Evolutionary conservation across 306 rosid species (phyloP).

Genomic region (Acacia acuminata): DNA sequence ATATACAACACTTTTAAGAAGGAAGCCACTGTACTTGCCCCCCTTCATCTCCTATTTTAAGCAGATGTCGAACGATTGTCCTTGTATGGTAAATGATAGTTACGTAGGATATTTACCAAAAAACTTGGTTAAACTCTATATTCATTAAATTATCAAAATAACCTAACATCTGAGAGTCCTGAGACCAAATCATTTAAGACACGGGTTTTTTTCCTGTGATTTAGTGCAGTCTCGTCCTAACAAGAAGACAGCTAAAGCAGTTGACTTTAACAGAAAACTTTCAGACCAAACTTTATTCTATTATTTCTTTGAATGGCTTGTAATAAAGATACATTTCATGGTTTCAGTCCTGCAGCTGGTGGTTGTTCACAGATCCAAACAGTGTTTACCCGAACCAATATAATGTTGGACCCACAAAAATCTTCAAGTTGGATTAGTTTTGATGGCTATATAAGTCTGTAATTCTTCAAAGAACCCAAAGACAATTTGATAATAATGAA

Average conservation of each 20-base stretch:
- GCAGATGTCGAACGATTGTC: no score
- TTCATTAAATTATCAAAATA: no score
- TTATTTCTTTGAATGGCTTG: neutral
- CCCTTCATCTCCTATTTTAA: no score
- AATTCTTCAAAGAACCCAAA: conserved; percentile 6
- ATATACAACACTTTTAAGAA: no score
- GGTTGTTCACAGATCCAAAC: neutral
- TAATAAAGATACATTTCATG: neutral
- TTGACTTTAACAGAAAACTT: neutral
- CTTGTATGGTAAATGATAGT: no score
- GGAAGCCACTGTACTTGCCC: no score
- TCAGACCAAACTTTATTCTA: neutral
- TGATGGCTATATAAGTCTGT: neutral
- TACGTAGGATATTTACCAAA: no score
- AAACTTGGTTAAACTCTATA: no score
- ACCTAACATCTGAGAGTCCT: neutral
- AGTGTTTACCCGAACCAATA: neutral
- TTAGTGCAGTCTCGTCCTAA: neutral
- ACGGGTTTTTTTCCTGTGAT: neutral
- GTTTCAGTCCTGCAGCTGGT: neutral
- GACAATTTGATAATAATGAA: conserved; percentile 5
- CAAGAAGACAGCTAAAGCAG: conserved; percentile 8
- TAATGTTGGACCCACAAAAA: neutral
- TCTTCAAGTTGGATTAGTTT: neutral
- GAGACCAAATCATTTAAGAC: neutral